Evolutionary conservation across 2,329 filamentous ascomycete genomes (phyloP).

Genomic region (Tolypocladium guangdongense): DNA sequence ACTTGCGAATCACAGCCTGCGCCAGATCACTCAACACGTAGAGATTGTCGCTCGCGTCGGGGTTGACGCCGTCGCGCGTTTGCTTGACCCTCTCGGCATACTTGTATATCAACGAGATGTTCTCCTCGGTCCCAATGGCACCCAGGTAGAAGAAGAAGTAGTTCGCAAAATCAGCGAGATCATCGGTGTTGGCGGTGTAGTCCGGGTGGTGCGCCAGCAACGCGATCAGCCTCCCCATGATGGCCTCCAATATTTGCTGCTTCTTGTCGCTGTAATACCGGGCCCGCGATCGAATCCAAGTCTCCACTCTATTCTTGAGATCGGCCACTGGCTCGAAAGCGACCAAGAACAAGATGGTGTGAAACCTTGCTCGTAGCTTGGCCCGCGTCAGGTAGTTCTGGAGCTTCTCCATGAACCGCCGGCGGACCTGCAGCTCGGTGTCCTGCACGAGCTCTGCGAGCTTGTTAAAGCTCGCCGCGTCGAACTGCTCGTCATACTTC

Average conservation of each 20-base stretch:
- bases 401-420: conserved; percentile 69
- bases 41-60: conserved; percentile 58
- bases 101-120: conserved; percentile 80
- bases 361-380: conserved; percentile 65
- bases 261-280: conserved; percentile 48
- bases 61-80: conserved; percentile 66
- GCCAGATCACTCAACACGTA: conserved; percentile 84
- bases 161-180: conserved; percentile 70
- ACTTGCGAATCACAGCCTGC: conserved; percentile 70
- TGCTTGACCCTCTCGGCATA: conserved; percentile 90
- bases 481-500: conserved; percentile 64
- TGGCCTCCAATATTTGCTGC: conserved; percentile 63
- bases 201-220: conserved; percentile 91
- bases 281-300: conserved; percentile 79
- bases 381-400: conserved; percentile 80
- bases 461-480: conserved; percentile 64
- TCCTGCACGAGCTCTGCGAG: conserved; percentile 78
- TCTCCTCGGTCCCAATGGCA: conserved; percentile 73
- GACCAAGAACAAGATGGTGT: conserved; percentile 79
- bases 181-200: conserved; percentile 55
- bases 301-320: conserved; percentile 65
- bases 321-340: conserved; percentile 77
- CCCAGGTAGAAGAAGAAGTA: conserved; percentile 87
- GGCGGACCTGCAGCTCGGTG: conserved; percentile 59
- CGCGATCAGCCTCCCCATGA: conserved; percentile 74